These are phyloP conservation scores for Cajanus cajan DNA, from an alignment of 306 rosid genomes.

Conservation along the genomic window DNA sequence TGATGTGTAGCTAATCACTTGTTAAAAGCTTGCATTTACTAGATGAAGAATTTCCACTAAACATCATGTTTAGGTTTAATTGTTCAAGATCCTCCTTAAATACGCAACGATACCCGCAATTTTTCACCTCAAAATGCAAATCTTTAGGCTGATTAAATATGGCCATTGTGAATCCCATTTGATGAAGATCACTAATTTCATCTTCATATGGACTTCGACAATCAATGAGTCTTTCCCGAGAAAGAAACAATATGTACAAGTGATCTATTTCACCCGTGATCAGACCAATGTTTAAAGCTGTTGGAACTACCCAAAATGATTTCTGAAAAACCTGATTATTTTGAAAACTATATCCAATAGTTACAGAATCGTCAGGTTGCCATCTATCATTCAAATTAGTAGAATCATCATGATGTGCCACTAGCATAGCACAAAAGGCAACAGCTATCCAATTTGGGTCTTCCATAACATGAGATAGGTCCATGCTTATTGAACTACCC, in stretches of 20 bases:
- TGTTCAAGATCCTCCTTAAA: not conserved
- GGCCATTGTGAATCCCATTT: too few relatives aligned
- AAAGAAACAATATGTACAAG: too few relatives aligned
- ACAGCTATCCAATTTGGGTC: not conserved
- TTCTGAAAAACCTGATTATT: too few relatives aligned
- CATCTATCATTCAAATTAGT: not conserved
- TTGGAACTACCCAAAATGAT: too few relatives aligned
- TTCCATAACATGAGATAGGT: not conserved
- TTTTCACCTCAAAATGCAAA: not conserved
- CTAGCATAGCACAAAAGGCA: not conserved
- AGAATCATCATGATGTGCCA: not conserved
- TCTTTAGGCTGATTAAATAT: fast-evolving
- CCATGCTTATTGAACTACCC: not conserved
- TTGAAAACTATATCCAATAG: not conserved
- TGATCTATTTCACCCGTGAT: not conserved
- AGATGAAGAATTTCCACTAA: not conserved
- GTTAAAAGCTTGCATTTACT: not conserved
- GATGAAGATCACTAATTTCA: too few relatives aligned
- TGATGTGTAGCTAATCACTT: not conserved
- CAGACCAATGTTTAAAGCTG: not conserved
- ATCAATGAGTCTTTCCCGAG: too few relatives aligned
- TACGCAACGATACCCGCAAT: not conserved
- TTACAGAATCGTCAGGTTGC: not conserved
- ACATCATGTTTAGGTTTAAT: not conserved
- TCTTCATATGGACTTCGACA: too few relatives aligned